Conservation (phyloP, 192 early-diverging fungal genomes). For the Backusella luteola region DNA sequence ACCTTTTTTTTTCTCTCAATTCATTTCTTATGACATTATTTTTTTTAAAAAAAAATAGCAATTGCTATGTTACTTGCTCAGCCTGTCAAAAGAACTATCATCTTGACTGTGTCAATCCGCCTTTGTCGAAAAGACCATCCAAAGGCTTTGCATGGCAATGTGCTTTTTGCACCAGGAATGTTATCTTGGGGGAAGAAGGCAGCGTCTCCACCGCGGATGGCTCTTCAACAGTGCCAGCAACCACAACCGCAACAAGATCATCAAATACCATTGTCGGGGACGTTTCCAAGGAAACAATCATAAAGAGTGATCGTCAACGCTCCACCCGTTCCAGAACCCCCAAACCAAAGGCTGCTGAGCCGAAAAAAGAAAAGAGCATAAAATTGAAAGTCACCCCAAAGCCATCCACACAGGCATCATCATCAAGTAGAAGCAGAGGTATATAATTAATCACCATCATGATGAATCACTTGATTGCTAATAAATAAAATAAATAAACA, state of each 20-base stretch:
- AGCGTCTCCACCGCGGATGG: not conserved
- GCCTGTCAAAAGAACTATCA: slow-evolving; percentile 78
- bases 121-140: slow-evolving; percentile 67
- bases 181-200: slow-evolving; percentile 16
- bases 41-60: slow-evolving; percentile 20
- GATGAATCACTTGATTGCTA: too few relatives aligned
- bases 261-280: not conserved
- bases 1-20: not conserved
- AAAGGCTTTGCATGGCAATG: slow-evolving; percentile 92
- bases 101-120: slow-evolving; percentile 81
- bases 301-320: not conserved
- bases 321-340: not conserved
- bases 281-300: not conserved
- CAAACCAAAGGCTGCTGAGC: not conserved
- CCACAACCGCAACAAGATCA: not conserved
- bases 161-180: slow-evolving; percentile 56
- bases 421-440: not conserved
- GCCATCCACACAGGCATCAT: not conserved
- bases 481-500: slow-evolving; percentile 1
- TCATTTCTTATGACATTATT: not conserved
- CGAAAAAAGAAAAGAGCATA: not conserved
- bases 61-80: slow-evolving; percentile 74
- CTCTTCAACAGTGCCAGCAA: not conserved
- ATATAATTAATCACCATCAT: not conserved
- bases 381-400: not conserved